These are phyloP conservation scores for Colletotrichum magnum DNA, from an alignment of 2,329 filamentous ascomycete species.

Conservation along the genomic window DNA sequence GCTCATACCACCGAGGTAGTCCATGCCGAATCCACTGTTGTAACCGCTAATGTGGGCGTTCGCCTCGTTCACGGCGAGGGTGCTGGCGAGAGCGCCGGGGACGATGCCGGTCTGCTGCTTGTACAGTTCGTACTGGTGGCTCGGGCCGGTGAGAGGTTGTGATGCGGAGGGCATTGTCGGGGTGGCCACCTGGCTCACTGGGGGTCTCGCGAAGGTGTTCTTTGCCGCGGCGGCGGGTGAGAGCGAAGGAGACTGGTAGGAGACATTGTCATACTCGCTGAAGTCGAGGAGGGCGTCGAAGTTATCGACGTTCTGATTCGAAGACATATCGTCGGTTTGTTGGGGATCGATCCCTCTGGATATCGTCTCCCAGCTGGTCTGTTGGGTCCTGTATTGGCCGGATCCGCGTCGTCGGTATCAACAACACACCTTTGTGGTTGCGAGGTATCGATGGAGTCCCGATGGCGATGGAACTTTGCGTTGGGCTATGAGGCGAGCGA, in stretches of 20 bases:
- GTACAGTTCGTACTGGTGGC: slow-evolving; percentile 95
- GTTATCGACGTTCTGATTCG: slow-evolving; percentile 62
- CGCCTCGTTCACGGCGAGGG: slow-evolving; percentile 81
- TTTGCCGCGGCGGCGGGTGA: slow-evolving; percentile 70
- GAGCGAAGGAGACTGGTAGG: slow-evolving; percentile 73
- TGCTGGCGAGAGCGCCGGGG: slow-evolving; percentile 84
- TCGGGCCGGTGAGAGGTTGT: slow-evolving; percentile 81
- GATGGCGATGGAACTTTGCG: not conserved
- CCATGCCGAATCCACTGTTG: slow-evolving; percentile 62
- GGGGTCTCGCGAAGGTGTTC: slow-evolving; percentile 65
- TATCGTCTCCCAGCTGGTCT: slow-evolving; percentile 6
- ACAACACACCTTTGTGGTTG: not conserved
- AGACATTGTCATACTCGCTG: slow-evolving; percentile 73
- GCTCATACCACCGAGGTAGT: slow-evolving; percentile 67
- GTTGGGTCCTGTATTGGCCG: not conserved
- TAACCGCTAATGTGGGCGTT: slow-evolving; percentile 68
- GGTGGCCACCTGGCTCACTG: slow-evolving; percentile 67
- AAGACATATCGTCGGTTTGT: slow-evolving; percentile 46
- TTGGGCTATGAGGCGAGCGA: slow-evolving; percentile 30
- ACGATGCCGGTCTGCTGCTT: slow-evolving; percentile 96
- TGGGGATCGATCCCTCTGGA: slow-evolving; percentile 31
- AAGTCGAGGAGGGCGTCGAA: slow-evolving; percentile 73
- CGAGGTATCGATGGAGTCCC: too few species aligned
- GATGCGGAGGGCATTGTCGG: slow-evolving; percentile 65
- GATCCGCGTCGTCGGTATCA: slow-evolving; percentile 8